These are phyloP conservation scores for Edaphochlamys debaryana DNA, from an alignment of 139 green algal genomes.

Conservation along the genomic window DNA sequence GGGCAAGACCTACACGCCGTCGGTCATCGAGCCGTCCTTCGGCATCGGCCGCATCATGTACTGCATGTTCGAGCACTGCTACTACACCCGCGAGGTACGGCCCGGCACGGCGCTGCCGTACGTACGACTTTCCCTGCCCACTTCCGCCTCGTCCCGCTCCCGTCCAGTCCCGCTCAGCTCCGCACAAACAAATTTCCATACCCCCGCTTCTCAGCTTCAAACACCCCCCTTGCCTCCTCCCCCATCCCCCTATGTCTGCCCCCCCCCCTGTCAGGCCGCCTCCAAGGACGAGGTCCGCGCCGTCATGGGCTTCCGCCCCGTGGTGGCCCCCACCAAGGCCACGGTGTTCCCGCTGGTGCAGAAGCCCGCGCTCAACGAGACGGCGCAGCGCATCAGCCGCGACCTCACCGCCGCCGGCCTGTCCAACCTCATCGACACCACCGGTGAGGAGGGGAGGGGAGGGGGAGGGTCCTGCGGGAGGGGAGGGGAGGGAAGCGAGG, in stretches of 20 bases:
- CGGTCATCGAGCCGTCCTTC: constrained; percentile 99
- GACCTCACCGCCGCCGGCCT: constrained; percentile 75
- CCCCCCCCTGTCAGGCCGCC: constrained; percentile 32
- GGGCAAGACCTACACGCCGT: constrained; percentile 81
- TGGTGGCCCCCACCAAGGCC: constrained; percentile 96
- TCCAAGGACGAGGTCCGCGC: constrained; percentile 44
- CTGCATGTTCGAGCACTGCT: constrained; percentile 98
- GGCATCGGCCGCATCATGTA: constrained; percentile 99
- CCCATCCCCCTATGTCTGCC: no score
- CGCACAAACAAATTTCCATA: background rate
- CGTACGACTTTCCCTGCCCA: no score
- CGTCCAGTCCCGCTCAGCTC: no score
- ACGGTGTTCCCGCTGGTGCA: constrained; percentile 90
- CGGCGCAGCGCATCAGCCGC: constrained; percentile 61
- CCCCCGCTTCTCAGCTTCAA: background rate
- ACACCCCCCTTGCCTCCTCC: no score
- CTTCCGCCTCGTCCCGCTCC: no score
- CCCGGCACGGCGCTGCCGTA: background rate
- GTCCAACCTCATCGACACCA: constrained; percentile 93
- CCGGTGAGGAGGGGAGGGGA: constrained; percentile 49
- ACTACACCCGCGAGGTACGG: constrained; percentile 83
- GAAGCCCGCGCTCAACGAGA: constrained; percentile 75
- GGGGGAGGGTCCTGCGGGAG: background rate
- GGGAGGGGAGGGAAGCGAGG: background rate
- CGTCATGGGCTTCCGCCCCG: constrained; percentile 81